These are phyloP conservation scores for Juglanconis sp. DNA, from an alignment of 2,329 filamentous ascomycete species.

Conservation along the genomic window DNA sequence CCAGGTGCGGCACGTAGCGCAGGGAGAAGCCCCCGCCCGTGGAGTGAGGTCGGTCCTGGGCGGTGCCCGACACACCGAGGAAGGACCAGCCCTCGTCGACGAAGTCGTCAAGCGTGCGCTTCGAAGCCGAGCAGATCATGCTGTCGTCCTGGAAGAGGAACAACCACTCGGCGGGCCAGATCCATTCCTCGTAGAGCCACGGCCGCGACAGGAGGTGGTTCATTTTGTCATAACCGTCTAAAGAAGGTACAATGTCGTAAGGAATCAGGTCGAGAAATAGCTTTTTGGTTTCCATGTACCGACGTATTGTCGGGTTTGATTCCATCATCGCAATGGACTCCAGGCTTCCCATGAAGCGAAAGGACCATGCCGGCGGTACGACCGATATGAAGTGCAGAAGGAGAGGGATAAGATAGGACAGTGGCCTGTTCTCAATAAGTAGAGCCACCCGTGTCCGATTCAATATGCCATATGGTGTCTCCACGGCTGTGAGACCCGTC, in stretches of 20 bases:
- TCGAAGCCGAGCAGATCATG: constrained; percentile 52
- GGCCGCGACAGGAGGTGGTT: constrained; percentile 48
- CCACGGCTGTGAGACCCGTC: background rate
- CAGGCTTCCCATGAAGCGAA: constrained; percentile 52
- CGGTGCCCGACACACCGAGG: background rate
- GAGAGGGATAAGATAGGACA: constrained; percentile 48
- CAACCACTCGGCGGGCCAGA: constrained; percentile 50
- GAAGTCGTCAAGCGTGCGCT: constrained; percentile 44
- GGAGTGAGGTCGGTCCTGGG: background rate
- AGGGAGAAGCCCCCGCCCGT: constrained; percentile 50
- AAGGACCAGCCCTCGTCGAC: constrained; percentile 47
- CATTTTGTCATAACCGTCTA: constrained; percentile 46
- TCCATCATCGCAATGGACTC: constrained; percentile 37
- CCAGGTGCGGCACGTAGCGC: constrained; percentile 48
- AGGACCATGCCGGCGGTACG: constrained; percentile 54
- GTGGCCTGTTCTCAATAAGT: constrained; percentile 50
- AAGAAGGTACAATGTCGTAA: constrained; percentile 36
- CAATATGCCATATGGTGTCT: background rate
- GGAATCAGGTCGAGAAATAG: constrained; percentile 51
- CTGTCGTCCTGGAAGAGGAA: constrained; percentile 54
- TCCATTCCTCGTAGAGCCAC: constrained; percentile 48
- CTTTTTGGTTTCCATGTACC: constrained; percentile 39
- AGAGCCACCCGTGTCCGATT: constrained; percentile 39
- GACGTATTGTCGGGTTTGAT: constrained; percentile 1
- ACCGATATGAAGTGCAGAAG: constrained; percentile 55